Percentiles rank a stretch among this genome's conserved stretches.
Conservation (phyloP, 305 asterid species). For the Fraxinus baroniana region DNA sequence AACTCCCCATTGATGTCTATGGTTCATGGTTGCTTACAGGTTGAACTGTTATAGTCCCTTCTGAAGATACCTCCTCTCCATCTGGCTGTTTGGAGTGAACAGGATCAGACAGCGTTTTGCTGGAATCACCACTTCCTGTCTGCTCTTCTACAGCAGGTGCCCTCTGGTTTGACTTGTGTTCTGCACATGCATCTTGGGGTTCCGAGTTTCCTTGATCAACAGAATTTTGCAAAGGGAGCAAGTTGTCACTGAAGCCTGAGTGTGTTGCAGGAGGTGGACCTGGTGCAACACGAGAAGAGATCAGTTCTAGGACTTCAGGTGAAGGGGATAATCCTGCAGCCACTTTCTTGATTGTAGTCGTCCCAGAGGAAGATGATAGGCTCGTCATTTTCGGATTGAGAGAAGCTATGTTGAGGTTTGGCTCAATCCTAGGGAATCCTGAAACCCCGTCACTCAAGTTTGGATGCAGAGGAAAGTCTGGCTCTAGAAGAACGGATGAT, state of each 20-base stretch:
- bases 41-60: constrained; percentile 46
- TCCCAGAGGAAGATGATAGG: constrained; percentile 35
- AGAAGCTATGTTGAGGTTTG: constrained; percentile 24
- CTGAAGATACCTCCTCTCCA: constrained; percentile 47
- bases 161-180: constrained; percentile 26
- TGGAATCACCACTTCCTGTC: constrained; percentile 44
- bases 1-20: constrained; percentile 21
- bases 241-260: constrained; percentile 22
- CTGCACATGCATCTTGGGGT: constrained; percentile 22
- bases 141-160: constrained; percentile 26
- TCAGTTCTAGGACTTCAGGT: constrained; percentile 41
- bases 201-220: constrained; percentile 31
- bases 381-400: constrained; percentile 16
- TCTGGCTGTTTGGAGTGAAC: constrained; percentile 21
- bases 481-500: constrained; percentile 29
- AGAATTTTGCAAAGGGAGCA: constrained; percentile 17
- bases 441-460: constrained; percentile 26
- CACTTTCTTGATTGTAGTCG: constrained; percentile 16
- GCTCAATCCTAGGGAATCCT: constrained; percentile 30
- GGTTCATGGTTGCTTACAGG: constrained; percentile 35
- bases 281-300: constrained; percentile 35
- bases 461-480: constrained; percentile 30
- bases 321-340: constrained; percentile 37
- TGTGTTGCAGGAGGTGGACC: constrained; percentile 25
- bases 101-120: constrained; percentile 44